A percentile compares a stretch with the other conserved stretches of the same genome.
Evolutionary conservation across 371 early-diverging fungal genomes (phyloP).

Genomic region (Smittium culicis): DNA sequence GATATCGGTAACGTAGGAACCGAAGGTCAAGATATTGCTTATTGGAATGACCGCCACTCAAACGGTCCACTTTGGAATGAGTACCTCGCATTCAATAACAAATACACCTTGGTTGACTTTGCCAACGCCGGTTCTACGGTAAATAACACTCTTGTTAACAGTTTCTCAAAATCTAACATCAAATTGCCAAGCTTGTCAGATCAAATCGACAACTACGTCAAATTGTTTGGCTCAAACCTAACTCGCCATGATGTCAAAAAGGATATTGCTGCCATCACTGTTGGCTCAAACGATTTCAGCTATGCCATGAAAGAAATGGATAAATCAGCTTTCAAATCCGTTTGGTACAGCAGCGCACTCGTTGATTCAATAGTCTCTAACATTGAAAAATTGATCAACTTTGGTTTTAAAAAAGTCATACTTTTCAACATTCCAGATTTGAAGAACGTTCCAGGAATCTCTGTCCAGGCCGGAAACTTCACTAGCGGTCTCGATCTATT

Average conservation of each 20-base stretch:
- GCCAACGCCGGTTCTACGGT: constrained; percentile 29
- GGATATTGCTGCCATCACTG: constrained; percentile 14
- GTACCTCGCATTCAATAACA: constrained; percentile 30
- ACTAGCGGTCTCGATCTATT: neutral
- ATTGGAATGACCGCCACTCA: constrained; percentile 36
- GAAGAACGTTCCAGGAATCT: neutral
- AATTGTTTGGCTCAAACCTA: neutral
- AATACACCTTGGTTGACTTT: constrained; percentile 27
- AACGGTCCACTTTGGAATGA: constrained; percentile 46
- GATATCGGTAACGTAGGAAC: constrained; percentile 22
- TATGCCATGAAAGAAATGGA: neutral
- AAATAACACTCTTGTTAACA: constrained; percentile 12
- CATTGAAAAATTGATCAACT: constrained; percentile 2
- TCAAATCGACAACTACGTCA: constrained; percentile 11
- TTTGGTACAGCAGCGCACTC: constrained; percentile 1
- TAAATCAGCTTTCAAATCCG: neutral
- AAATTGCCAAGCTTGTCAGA: constrained; percentile 13
- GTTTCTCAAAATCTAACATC: neutral
- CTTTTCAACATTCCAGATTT: constrained; percentile 6
- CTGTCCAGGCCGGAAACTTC: neutral
- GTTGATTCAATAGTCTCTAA: constrained; percentile 1
- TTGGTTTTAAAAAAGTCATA: constrained; percentile 2
- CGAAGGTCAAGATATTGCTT: constrained; percentile 12
- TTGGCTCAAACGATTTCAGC: constrained; percentile 16
- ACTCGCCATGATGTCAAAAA: neutral